Evolutionary conservation across 108 stramenopile species (phyloP).

Genomic region (Licmophora abbreviata): DNA sequence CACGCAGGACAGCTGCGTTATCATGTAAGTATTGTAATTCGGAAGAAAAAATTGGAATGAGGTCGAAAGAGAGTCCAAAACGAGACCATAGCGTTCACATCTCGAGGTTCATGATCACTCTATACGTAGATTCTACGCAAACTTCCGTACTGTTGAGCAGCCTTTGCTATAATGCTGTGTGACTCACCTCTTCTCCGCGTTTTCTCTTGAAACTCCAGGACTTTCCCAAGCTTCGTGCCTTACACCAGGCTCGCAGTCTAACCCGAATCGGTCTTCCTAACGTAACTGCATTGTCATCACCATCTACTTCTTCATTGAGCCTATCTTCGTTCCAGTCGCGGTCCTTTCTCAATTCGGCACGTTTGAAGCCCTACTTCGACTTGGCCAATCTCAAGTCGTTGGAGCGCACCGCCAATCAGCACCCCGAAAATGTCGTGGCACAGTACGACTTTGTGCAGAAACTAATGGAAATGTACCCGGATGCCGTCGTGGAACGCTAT

Average conservation of each 20-base stretch:
- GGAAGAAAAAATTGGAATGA: neutral
- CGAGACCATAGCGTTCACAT: neutral
- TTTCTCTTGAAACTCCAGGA: slow-evolving; percentile 28
- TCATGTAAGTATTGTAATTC: slow-evolving; percentile 26
- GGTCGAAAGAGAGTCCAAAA: neutral
- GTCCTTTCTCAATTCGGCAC: slow-evolving; percentile 29
- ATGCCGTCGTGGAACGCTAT: slow-evolving; percentile 67
- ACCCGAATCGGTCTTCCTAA: neutral
- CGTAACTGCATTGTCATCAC: neutral
- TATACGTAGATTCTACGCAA: neutral
- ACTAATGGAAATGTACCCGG: slow-evolving; percentile 48
- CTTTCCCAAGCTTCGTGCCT: slow-evolving; percentile 54
- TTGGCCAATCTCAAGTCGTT: slow-evolving; percentile 60
- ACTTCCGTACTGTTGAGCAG: neutral
- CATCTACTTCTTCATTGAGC: slow-evolving; percentile 4
- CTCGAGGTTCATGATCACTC: neutral
- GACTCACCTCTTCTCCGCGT: neutral
- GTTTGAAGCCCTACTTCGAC: slow-evolving; percentile 15
- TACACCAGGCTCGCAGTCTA: slow-evolving; percentile 16
- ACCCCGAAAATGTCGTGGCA: slow-evolving; percentile 41
- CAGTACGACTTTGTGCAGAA: slow-evolving; percentile 66
- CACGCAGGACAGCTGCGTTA: slow-evolving; percentile 43
- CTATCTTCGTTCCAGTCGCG: slow-evolving; percentile 11
- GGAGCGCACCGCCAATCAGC: slow-evolving; percentile 62
- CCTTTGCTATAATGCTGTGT: neutral